Base-by-base conservation (phyloP, 306 rosid species). In the Aeschynomene evenia region DNA sequence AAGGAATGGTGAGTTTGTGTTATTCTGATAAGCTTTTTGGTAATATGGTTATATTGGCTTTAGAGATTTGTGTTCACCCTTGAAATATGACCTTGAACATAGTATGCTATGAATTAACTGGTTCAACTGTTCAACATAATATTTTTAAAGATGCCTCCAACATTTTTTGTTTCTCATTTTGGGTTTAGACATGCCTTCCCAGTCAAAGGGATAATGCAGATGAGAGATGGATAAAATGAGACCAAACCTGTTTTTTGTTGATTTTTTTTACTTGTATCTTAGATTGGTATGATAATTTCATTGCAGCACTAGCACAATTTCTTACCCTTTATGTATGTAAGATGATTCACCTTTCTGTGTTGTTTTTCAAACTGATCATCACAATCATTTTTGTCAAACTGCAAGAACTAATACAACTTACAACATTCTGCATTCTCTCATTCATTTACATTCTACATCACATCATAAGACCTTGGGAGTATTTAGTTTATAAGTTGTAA, bases 1-100 rank as follows among this genome's bases (percentile, higher is more conserved):
- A 81, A 74, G 51, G 48, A 79, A 36, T 64, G 84, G 88, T 88
- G 49, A 81, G 84, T 72, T 10, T 67, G 12, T 34, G 24, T 37
- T 29, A 62, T 15, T 14, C 0, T 54, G 52, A 40, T 24, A 5
- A 4, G 36, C 61, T 26, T 37, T 50, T 16, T 63, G 14, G 9
- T 37, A 45, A 66, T 40, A 57, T 53, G 55, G 61, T 53, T 26
- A 48, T 2, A 33, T 45, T 49, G 68, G 52, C 69, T 28, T 43
- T 66, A 49, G 45, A 63, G 57, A 40, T 36, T 39, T n/a, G 39
- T 6, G 20, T 14, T 39, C 54, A 15, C 48, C 33, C 19, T 31
- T 9, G 29, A 45, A 26, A 46, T 42, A 55, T 9, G 43, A 9
- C 12, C 43, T 37, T 37, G 43, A 4, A 4, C 43, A 37, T 37